A percentile compares a stretch with the other conserved stretches of the same genome.
Conservation (phyloP, 345 rosid species). For the Corymbia maculata region DNA sequence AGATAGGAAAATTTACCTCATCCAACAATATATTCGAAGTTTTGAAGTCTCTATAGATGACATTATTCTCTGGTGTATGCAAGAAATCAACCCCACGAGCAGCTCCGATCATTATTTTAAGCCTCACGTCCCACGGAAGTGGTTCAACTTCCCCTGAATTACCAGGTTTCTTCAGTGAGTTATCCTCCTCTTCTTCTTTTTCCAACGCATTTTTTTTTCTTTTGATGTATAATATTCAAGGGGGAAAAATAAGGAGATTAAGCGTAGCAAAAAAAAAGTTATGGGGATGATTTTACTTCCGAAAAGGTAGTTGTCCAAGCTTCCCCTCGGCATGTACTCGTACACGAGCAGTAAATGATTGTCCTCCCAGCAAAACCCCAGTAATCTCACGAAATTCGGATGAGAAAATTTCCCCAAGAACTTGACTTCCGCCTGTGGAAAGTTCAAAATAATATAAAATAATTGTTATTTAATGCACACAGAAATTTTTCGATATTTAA, state of each 20-base stretch:
- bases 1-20: background rate
- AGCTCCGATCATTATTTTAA: background rate
- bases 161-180: background rate
- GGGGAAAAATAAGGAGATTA: too few species aligned
- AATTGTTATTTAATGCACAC: too few species aligned
- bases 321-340: slow-evolving; percentile 62
- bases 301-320: slow-evolving; percentile 74
- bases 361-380: slow-evolving; percentile 84
- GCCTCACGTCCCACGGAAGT: background rate
- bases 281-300: slow-evolving; percentile 24
- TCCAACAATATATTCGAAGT: background rate
- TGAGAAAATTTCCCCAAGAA: too few species aligned
- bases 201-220: background rate
- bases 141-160: background rate
- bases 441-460: too few species aligned
- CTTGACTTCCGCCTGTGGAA: too few species aligned
- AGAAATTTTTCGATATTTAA: too few species aligned
- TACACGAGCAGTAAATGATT: slow-evolving; percentile 65
- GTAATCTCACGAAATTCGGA: background rate
- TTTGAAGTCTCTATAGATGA: background rate
- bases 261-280: too few species aligned
- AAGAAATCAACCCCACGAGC: background rate
- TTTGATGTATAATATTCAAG: background rate
- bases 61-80: background rate
- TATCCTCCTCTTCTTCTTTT: too few species aligned